Evolutionary conservation across 2,329 filamentous ascomycete genomes (phyloP), one percentile per base, ranked within the genome.

Genomic region (Hymenoscyphus scutula): DNA sequence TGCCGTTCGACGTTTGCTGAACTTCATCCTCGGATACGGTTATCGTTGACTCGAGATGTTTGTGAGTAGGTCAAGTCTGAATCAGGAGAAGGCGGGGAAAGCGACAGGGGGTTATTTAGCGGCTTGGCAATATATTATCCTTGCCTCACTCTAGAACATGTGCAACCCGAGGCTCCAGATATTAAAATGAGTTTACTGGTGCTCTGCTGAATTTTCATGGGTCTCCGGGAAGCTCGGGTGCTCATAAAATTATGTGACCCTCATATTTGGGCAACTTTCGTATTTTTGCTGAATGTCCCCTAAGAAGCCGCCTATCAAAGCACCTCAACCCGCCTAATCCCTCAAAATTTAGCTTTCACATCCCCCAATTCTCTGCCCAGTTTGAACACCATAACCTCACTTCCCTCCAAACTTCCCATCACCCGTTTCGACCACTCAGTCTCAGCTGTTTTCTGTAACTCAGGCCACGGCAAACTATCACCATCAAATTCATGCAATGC

Each of bases 401-500:
- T 34, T n/a, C 54, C 58, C n/a, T 41, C 29, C 29, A 63, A 38
- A 15, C 53, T 37, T 13, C 51, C 64, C 59, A 63, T 61, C 19
- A 34, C 53, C 59, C 51, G 61, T 53, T 64, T 64, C 30, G 55
- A 38, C 62, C 62, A 64, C 19, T 59, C 58, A 8, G 64, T 65
- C 53, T 62, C 55, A 5, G 37, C 53, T 6, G 58, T 74, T 74
- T 61, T 71, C 76, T 58, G 27, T 45, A 65, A 29, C 25, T 64
- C 62, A 17, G 58, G 54, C 41, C 53, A 19, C 13, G 64, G 64
- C 17, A 66, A 53, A 41, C n/a, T 51, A 25, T 66, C 62, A 25
- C 53, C 53, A 27, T 62, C 60, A 61, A 64, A 66, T 37, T 66
- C 64, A 59, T 66, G 64, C n/a, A 66, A 45, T 6, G 64, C 60